A percentile compares a stretch with the other conserved stretches of the same genome.
phyloP scores from a whole-genome alignment of 2,329 filamentous ascomycete species.

The Fusarium sp. region DNA sequence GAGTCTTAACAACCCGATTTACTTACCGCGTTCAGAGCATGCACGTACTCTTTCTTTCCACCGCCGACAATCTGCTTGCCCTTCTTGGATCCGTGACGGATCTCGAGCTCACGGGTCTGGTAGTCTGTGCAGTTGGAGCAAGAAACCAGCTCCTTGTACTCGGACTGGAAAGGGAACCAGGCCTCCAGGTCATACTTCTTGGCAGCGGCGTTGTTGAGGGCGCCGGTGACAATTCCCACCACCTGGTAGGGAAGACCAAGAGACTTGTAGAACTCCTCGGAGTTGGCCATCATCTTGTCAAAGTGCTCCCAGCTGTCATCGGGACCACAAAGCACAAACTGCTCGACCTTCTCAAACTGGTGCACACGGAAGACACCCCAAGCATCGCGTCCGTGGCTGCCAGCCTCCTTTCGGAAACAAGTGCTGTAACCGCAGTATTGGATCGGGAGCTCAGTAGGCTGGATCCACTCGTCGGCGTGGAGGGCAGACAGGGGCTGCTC shows the following conservation, averaged over 20 bases:
- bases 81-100: slow-evolving; percentile 87
- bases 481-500: slow-evolving; percentile 95
- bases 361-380: slow-evolving; percentile 99
- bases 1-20: not conserved
- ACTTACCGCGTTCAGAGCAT: slow-evolving; percentile 80
- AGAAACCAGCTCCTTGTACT: slow-evolving; percentile 98
- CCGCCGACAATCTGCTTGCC: slow-evolving; percentile 63
- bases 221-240: slow-evolving; percentile 94
- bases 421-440: slow-evolving; percentile 87
- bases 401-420: slow-evolving; percentile 95
- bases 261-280: slow-evolving; percentile 95
- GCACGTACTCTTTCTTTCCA: slow-evolving; percentile 92
- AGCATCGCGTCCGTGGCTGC: slow-evolving; percentile 85
- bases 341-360: slow-evolving; percentile 94
- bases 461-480: slow-evolving; percentile 94
- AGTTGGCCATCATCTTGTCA: slow-evolving; percentile 89
- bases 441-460: slow-evolving; percentile 85
- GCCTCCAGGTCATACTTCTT: slow-evolving; percentile 98
- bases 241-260: slow-evolving; percentile 91
- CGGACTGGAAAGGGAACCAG: slow-evolving; percentile 94
- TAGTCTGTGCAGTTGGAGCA: slow-evolving; percentile 99
- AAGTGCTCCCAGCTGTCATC: slow-evolving; percentile 95
- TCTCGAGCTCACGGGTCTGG: slow-evolving; percentile 92
- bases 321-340: slow-evolving; percentile 83
- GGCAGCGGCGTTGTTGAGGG: slow-evolving; percentile 78